Evolutionary conservation across 768 basidiomycete species (phyloP), one percentile per base, ranked within the genome.

Genomic region (Serendipita vermifera): DNA sequence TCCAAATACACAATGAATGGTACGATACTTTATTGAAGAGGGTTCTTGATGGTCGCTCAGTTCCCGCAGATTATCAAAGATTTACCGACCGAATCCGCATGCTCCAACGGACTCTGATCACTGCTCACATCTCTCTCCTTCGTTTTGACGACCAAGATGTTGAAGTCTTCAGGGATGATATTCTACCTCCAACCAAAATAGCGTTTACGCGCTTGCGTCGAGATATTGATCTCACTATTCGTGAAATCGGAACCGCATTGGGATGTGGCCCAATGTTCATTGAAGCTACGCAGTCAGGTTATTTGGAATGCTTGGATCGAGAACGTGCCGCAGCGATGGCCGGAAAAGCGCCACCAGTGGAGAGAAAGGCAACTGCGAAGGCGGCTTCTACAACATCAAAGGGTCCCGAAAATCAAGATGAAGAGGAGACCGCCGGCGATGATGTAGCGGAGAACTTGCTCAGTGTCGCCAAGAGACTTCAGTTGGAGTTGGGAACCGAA

Each of bases 1-100:
- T 66, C 66, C 22, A 57, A 58, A 3, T 67, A 58, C 48, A 60
- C 61, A 11, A 61, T 69, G 57, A 33, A 58, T 3, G 43, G 55
- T 60, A 31, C 24, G 35, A 20, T 27, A 4, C 31, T n/a, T 15
- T 15, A 7, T 7, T n/a, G n/a, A n/a, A n/a, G n/a, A n/a, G n/a
- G n/a, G n/a, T n/a, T n/a, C n/a, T n/a, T n/a, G n/a, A n/a, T n/a
- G n/a, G n/a, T n/a, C n/a, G n/a, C n/a, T n/a, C n/a, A n/a, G n/a
- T n/a, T n/a, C n/a, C n/a, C n/a, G 9, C 27, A 51, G 60, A 61
- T 54, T 61, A 61, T 38, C 38, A 55, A 27, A 27, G n/a, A 26
- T 31, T 61, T 20, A 61, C 59, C 7, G 38, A 41, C 26, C 57
- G 60, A 27, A 65, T 59, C 22, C 63, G 64, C 3, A 55, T 31